phyloP scores from a whole-genome alignment of 202 grass and related monocot genomes.

The Setaria italica region DNA sequence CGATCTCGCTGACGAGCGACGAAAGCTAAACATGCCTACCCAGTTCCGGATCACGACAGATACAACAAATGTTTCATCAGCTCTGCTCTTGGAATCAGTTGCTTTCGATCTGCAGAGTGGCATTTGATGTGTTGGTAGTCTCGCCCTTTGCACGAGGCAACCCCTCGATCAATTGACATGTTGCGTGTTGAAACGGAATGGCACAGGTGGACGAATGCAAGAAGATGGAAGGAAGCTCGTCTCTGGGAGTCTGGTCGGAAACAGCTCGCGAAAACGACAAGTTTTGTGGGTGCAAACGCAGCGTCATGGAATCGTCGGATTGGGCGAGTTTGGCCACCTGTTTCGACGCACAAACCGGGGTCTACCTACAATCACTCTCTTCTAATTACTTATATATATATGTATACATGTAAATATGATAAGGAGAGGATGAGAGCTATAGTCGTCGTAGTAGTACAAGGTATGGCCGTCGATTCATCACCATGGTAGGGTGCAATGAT shows the following conservation, averaged over 20 bases:
- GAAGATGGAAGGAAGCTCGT: not conserved
- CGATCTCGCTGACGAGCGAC: not conserved
- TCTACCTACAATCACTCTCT: constrained; percentile 20
- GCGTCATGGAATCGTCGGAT: not conserved
- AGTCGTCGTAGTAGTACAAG: not conserved
- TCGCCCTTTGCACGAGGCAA: not conserved
- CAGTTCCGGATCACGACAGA: not conserved
- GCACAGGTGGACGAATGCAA: constrained; percentile 9
- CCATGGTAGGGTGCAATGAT: constrained; percentile 28
- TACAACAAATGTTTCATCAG: not conserved
- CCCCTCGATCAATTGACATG: not conserved
- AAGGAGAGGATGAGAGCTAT: not conserved
- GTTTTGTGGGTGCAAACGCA: not conserved
- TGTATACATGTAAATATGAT: not conserved
- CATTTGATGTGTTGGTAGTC: not conserved
- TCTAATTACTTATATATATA: not conserved
- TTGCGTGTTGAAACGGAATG: constrained; percentile 16
- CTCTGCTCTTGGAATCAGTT: not conserved
- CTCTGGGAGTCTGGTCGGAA: not conserved
- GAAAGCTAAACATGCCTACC: constrained; percentile 1
- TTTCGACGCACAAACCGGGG: constrained; percentile 15
- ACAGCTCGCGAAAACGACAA: constrained; percentile 47
- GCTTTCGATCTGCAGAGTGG: not conserved
- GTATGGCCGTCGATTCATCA: constrained; percentile 10
- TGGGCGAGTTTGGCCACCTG: constrained; percentile 62